These are phyloP conservation scores for Penicillium robsamsonii DNA, from an alignment of 495 filamentous ascomycete species.

Conservation along the genomic window DNA sequence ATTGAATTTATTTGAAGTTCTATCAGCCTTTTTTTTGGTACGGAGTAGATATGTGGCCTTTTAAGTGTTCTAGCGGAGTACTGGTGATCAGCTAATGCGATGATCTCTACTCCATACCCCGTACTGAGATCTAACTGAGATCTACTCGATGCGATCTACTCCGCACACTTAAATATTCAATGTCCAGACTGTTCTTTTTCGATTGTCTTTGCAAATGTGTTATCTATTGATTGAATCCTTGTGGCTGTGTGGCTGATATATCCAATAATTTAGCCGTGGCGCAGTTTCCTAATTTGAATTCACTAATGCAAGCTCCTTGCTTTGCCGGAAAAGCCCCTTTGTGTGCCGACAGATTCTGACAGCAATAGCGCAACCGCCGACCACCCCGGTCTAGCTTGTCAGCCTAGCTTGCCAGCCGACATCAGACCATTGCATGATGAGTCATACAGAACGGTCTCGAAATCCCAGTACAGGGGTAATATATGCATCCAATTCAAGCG, in stretches of 20 bases:
- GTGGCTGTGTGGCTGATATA: not conserved
- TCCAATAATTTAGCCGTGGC: not conserved
- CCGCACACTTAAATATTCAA: not conserved
- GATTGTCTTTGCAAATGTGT: not conserved
- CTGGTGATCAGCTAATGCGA: not conserved
- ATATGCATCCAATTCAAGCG: not conserved
- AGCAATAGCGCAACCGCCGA: not conserved
- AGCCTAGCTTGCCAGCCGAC: not conserved
- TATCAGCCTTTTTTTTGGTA: too few species aligned
- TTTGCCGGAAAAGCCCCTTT: not conserved
- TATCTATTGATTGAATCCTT: not conserved
- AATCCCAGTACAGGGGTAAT: not conserved
- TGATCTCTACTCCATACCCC: not conserved
- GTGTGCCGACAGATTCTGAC: not conserved
- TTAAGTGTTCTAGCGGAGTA: not conserved
- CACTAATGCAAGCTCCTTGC: not conserved
- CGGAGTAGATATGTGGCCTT: not conserved
- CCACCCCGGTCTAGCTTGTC: not conserved
- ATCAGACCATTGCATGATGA: not conserved
- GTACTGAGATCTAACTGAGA: not conserved
- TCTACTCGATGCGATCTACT: not conserved
- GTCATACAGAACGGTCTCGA: not conserved
- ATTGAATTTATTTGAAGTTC: conserved; percentile 1
- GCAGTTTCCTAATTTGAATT: not conserved
- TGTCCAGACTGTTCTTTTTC: not conserved